Conservation (phyloP, 768 basidiomycete genomes). For the Termitomyces sp. region DNA sequence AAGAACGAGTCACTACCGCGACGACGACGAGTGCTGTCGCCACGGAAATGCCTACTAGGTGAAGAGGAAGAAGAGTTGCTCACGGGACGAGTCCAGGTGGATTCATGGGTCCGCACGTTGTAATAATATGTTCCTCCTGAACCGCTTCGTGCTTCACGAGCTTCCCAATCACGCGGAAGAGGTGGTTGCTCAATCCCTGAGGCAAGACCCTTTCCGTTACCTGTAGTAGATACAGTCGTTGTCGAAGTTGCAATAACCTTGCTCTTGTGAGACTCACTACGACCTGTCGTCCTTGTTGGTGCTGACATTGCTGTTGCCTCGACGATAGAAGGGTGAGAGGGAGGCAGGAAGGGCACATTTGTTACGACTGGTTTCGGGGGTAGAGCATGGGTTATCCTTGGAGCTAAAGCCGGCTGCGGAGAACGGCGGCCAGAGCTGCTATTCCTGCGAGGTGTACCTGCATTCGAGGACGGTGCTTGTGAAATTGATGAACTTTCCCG, state of each 20-base stretch:
- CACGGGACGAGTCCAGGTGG: constrained; percentile 56
- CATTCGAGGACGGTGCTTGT: constrained; percentile 9
- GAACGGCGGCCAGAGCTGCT: constrained; percentile 13
- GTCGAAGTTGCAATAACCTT: constrained; percentile 24
- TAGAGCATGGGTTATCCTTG: constrained; percentile 59
- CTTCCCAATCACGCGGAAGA: constrained; percentile 62
- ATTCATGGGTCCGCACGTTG: constrained; percentile 51
- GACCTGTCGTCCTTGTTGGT: constrained; percentile 30
- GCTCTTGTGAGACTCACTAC: constrained; percentile 36
- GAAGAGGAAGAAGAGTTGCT: constrained; percentile 23
- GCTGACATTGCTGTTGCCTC: constrained; percentile 57
- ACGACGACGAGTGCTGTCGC: constrained; percentile 21
- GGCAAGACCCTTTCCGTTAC: constrained; percentile 17
- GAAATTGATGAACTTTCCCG: constrained; percentile 11
- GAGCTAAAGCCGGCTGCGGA: constrained; percentile 24
- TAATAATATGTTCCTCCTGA: constrained; percentile 51
- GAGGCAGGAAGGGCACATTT: constrained; percentile 47
- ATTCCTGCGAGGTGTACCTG: constrained; percentile 13
- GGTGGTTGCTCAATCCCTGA: constrained; percentile 20
- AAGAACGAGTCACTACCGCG: constrained; percentile 22
- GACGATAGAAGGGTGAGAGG: constrained; percentile 56
- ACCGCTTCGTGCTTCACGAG: constrained; percentile 46
- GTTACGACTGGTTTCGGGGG: constrained; percentile 62
- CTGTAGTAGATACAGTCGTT: constrained; percentile 22
- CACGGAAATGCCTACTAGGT: constrained; percentile 20